A percentile compares a stretch with the other conserved stretches of the same genome.
phyloP scores from a whole-genome alignment of 495 filamentous ascomycete species.

The Alectoria sarmentosa region DNA sequence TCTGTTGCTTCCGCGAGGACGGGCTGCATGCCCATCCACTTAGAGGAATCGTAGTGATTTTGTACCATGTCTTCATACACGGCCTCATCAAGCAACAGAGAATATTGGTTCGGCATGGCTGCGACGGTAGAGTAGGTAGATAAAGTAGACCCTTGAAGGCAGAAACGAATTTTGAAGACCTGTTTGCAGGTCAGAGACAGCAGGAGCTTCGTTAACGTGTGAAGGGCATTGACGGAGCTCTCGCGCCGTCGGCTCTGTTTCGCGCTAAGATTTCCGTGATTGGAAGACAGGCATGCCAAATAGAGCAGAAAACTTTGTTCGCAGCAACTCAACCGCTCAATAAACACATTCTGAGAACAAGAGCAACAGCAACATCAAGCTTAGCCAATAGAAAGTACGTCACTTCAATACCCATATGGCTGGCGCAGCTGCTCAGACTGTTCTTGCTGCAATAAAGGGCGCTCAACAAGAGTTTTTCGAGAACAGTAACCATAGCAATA shows the following conservation, averaged over 20 bases:
- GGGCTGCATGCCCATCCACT: background rate
- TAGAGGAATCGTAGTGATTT: background rate
- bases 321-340: background rate
- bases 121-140: background rate
- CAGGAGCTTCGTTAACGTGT: background rate
- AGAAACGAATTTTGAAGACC: background rate
- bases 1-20: background rate
- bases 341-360: background rate
- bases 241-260: background rate
- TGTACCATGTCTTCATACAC: background rate
- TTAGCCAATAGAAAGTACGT: background rate
- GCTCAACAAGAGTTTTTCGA: background rate
- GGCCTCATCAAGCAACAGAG: background rate
- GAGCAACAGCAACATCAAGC: background rate
- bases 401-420: background rate
- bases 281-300: background rate
- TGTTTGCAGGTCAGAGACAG: too few relatives aligned
- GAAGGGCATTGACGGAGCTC: background rate
- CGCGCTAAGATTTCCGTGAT: background rate
- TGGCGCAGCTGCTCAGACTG: background rate
- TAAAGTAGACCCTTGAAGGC: background rate
- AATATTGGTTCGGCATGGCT: background rate
- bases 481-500: background rate
- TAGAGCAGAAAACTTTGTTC: background rate
- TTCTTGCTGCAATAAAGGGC: background rate